Percentiles rank a stretch among this genome's conserved stretches.
These are phyloP conservation scores for Cairneyella variabilis DNA, from an alignment of 495 filamentous ascomycete species.

Conservation along the genomic window DNA sequence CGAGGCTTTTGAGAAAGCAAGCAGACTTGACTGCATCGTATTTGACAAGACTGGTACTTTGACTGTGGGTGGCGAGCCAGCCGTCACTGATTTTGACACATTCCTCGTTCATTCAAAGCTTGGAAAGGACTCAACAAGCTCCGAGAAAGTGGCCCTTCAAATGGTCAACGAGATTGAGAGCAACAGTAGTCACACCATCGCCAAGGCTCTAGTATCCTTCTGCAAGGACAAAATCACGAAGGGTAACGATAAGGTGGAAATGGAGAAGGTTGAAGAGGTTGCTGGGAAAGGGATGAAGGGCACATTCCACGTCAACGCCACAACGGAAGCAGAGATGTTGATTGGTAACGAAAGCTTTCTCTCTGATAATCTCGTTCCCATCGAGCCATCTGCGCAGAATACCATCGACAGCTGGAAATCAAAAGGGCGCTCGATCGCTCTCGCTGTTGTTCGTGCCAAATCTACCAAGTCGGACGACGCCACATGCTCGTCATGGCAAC, in stretches of 20 bases:
- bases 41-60: conserved; percentile 97
- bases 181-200: conserved; percentile 83
- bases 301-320: conserved; percentile 42
- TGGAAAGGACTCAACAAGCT: conserved; percentile 6
- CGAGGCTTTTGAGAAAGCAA: conserved; percentile 93
- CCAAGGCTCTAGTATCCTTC: conserved; percentile 70
- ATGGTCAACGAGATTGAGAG: conserved; percentile 69
- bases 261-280: conserved; percentile 63
- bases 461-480: background rate
- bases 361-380: conserved; percentile 35
- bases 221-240: conserved; percentile 45
- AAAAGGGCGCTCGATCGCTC: conserved; percentile 68
- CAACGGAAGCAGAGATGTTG: conserved; percentile 56
- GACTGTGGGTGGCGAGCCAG: conserved; percentile 78
- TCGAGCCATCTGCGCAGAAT: conserved; percentile 19
- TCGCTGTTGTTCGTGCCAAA: conserved; percentile 49
- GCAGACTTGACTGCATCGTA: conserved; percentile 77
- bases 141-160: conserved; percentile 30
- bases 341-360: conserved; percentile 85
- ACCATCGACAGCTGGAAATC: conserved; percentile 64
- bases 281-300: conserved; percentile 81
- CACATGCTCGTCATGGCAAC: conserved; percentile 31
- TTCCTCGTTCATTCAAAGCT: conserved; percentile 34
- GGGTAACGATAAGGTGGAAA: conserved; percentile 22
- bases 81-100: conserved; percentile 67